These are phyloP conservation scores for Fusarium lyarnte DNA, from an alignment of 2,329 filamentous ascomycete species.

Conservation along the genomic window DNA sequence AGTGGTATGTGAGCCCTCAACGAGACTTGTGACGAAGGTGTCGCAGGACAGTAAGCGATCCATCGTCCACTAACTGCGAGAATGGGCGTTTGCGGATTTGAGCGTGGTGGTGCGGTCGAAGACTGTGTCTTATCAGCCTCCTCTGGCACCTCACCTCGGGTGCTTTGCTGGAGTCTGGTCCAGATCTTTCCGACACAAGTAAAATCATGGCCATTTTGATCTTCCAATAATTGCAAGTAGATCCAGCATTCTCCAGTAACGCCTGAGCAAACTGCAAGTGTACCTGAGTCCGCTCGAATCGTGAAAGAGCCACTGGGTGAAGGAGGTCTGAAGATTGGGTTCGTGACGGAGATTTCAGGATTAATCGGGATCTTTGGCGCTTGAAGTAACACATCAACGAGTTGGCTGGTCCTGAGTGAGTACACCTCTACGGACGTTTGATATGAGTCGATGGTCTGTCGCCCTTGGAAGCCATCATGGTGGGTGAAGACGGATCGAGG, in stretches of 20 bases:
- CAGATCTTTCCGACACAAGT: constrained; percentile 88
- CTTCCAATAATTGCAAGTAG: constrained; percentile 63
- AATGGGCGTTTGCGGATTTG: constrained; percentile 68
- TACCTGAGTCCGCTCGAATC: constrained; percentile 77
- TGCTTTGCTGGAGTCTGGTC: constrained; percentile 79
- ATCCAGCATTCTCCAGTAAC: constrained; percentile 88
- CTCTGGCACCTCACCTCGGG: constrained; percentile 58
- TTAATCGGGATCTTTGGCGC: constrained; percentile 70
- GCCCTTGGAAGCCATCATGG: constrained; percentile 50
- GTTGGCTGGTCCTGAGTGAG: constrained; percentile 79
- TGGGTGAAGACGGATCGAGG: constrained; percentile 53
- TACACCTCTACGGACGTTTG: constrained; percentile 92
- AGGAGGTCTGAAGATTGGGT: constrained; percentile 74
- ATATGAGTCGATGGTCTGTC: constrained; percentile 66
- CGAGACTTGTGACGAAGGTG: constrained; percentile 75
- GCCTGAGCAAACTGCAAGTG: constrained; percentile 80
- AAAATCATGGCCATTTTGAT: constrained; percentile 58
- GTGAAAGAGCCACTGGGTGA: constrained; percentile 76
- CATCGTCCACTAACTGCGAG: constrained; percentile 76
- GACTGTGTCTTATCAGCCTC: constrained; percentile 56
- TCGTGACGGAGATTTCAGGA: constrained; percentile 62
- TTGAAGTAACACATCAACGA: constrained; percentile 77
- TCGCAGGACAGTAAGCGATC: constrained; percentile 80
- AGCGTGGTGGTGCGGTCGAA: constrained; percentile 50
- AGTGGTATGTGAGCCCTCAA: constrained; percentile 73